Base-by-base conservation (phyloP, 139 green algal genomes). In the Limnomonas spitsbergensis region DNA sequence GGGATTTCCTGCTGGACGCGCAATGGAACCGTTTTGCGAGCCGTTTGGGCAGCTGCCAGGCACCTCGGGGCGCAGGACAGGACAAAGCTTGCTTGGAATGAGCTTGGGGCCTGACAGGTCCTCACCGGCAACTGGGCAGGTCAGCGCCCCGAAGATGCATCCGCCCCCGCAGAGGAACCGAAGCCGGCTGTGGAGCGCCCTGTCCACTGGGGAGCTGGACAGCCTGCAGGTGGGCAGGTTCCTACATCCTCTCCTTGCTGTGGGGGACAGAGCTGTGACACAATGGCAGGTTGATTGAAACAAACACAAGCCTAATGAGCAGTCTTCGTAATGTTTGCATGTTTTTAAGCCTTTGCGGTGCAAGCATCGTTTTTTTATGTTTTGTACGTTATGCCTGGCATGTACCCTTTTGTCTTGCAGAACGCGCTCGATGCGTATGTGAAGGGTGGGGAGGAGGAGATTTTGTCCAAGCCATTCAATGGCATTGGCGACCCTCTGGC, bases 361-460 rank as follows among this genome's bases (percentile, higher is more conserved):
- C n/a, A n/a, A n/a, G n/a, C n/a, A n/a, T n/a, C n/a, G n/a, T n/a
- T n/a, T n/a, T n/a, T n/a, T n/a, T n/a, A n/a, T n/a, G n/a, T n/a
- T n/a, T n/a, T n/a, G n/a, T n/a, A n/a, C n/a, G n/a, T n/a, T n/a
- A n/a, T n/a, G n/a, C n/a, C n/a, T n/a, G n/a, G n/a, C n/a, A n/a
- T n/a, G n/a, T n/a, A n/a, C n/a, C n/a, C n/a, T 35, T 24, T 34
- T 78, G 89, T 37, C 3, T 14, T 82, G 66, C 89, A 94, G 84
- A 92, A 93, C 73, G 90, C 90, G 9, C 79, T 94, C 47, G 88
- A 94, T 9, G 89, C 89, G 24, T 92, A 94, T 76, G 75, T 84
- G 53, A 77, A 77, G 40, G 38, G 14, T 2, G 85, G 70, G 66
- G 83, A 81, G 71, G 82, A 81, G 39, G 76, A 78, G 66, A 75